Evolutionary conservation across 441 rosid species (phyloP).

Genomic region (Arabidopsis lyrata): DNA sequence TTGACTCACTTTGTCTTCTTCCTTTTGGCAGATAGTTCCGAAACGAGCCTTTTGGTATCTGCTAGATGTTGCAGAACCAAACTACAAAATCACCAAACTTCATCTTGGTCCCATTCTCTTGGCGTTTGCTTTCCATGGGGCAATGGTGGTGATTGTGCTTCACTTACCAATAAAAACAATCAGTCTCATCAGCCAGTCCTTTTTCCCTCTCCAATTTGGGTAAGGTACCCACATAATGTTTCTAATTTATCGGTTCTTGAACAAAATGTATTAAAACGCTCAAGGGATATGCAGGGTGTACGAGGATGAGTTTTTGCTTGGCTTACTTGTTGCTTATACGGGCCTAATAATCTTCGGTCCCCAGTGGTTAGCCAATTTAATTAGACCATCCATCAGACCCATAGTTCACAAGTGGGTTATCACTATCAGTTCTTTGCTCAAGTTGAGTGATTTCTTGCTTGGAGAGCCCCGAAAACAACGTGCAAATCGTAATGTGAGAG

Average conservation of each 20-base stretch:
- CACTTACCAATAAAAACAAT: slow-evolving; percentile 37
- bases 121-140: slow-evolving; percentile 34
- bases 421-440: slow-evolving; percentile 35
- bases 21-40: slow-evolving; percentile 30
- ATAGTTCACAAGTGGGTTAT: slow-evolving; percentile 33
- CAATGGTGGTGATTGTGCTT: slow-evolving; percentile 31
- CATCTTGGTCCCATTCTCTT: slow-evolving; percentile 30
- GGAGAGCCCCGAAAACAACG: slow-evolving; percentile 20
- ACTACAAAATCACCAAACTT: slow-evolving; percentile 30
- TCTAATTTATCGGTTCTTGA: not conserved
- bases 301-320: not conserved
- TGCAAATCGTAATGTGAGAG: slow-evolving; percentile 5
- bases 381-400: slow-evolving; percentile 4
- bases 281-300: slow-evolving; percentile 20
- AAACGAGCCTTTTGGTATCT: slow-evolving; percentile 41
- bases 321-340: slow-evolving; percentile 19
- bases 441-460: slow-evolving; percentile 38
- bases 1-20: not conserved
- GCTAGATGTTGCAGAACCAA: slow-evolving; percentile 34
- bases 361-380: not conserved
- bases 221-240: slow-evolving; percentile 8
- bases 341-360: not conserved
- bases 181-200: slow-evolving; percentile 33
- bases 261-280: slow-evolving; percentile 1
- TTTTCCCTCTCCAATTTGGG: slow-evolving; percentile 39